A percentile compares a stretch with the other conserved stretches of the same genome.
Conservation (phyloP, 192 early-diverging fungal species). For the Coemansia sp. region DNA sequence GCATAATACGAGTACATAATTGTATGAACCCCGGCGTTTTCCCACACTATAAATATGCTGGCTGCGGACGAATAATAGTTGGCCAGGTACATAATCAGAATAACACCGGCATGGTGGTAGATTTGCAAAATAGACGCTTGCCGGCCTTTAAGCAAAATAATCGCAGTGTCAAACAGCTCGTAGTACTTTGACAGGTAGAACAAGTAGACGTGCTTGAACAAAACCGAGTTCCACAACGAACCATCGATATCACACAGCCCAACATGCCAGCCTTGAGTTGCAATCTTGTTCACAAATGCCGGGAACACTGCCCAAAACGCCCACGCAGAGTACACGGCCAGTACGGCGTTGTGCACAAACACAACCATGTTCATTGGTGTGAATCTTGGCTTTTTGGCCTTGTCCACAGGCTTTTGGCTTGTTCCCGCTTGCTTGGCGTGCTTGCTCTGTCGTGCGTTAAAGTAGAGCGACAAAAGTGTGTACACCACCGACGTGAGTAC, state of each 20-base stretch:
- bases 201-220: constrained; percentile 61
- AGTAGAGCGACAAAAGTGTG: constrained; percentile 37
- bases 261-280: constrained; percentile 50
- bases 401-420: too few species aligned
- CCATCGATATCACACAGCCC: constrained; percentile 67
- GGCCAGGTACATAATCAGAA: constrained; percentile 75
- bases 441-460: constrained; percentile 16
- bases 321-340: constrained; percentile 69
- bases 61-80: constrained; percentile 65
- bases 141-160: constrained; percentile 56
- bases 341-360: constrained; percentile 69
- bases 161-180: neutral
- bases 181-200: constrained; percentile 87
- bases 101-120: constrained; percentile 84
- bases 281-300: constrained; percentile 55
- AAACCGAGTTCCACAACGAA: constrained; percentile 57
- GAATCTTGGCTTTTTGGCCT: constrained; percentile 10
- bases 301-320: constrained; percentile 66
- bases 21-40: constrained; percentile 84
- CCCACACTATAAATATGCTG: constrained; percentile 78
- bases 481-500: constrained; percentile 57
- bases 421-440: neutral
- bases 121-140: constrained; percentile 73
- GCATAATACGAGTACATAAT: too few species aligned
- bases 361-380: constrained; percentile 69